Evolutionary conservation across 2,329 filamentous ascomycete genomes (phyloP).

Genomic region (Fusarium setosum): DNA sequence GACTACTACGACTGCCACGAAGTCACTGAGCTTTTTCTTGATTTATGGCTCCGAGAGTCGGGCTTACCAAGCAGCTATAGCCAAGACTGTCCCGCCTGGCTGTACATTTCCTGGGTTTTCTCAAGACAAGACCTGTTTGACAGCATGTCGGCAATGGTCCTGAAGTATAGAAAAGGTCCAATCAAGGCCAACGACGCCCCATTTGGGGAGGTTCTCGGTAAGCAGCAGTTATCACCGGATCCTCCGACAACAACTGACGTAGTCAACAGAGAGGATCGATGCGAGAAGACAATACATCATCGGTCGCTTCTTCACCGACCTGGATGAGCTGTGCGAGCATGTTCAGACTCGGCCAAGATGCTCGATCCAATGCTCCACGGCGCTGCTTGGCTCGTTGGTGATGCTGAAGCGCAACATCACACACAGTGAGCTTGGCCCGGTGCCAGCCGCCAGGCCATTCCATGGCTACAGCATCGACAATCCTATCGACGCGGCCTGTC

Average conservation of each 20-base stretch:
- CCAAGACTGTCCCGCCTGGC: conserved; percentile 3
- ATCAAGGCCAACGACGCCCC: conserved; percentile 10
- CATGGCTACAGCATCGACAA: background rate
- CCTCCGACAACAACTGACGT: background rate
- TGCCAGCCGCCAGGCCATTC: background rate
- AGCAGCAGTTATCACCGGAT: background rate
- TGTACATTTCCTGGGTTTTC: conserved; percentile 36
- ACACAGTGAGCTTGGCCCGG: background rate
- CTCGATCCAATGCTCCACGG: conserved; percentile 4
- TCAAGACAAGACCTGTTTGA: background rate
- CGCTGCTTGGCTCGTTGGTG: background rate
- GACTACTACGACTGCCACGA: conserved; percentile 23
- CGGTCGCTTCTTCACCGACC: background rate
- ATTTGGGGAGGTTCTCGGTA: background rate
- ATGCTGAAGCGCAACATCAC: background rate
- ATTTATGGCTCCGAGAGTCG: background rate
- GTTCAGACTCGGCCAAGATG: background rate
- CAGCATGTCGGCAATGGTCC: conserved; percentile 5
- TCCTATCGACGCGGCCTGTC: no score
- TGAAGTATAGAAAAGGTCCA: conserved; percentile 4
- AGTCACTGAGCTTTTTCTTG: background rate
- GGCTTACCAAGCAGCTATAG: conserved; percentile 2
- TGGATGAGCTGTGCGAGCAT: background rate
- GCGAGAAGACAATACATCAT: background rate
- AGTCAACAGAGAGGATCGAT: background rate